Evolutionary conservation across 2,329 filamentous ascomycete species (phyloP), one percentile per base, ranked within the genome.

Genomic region (Aspergillus transmontanensis): DNA sequence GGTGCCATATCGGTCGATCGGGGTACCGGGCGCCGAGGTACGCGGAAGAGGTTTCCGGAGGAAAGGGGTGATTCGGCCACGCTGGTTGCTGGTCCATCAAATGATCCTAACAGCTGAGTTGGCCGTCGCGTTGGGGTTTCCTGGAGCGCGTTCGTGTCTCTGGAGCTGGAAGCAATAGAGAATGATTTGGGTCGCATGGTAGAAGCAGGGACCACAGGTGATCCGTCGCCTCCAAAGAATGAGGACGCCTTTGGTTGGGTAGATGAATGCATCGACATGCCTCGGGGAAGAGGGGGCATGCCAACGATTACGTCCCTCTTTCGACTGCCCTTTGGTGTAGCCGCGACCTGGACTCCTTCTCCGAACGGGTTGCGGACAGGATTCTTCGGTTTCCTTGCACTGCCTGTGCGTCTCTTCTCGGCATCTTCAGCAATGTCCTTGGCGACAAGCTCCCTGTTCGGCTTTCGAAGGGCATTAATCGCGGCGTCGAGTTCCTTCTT

Each of bases 401-500:
- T 73, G 41, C 72, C 67, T n/a, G 57, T 71, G 7, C 72, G 64
- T 46, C 78, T 73, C 62, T 78, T 78, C 32, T 76, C 77, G 6
- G 75, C 76, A 58, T 79, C 77, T 12, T 83, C 76, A 10, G 78
- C 81, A 54, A 82, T 76, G 53, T 82, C 79, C 59, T 77, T 78
- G 19, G 80, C 78, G 14, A 81, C 80, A 5, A 82, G 74, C 39
- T 78, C 75, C 57, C 82, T 74, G 65, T 83, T 83, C 5, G 82
- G 82, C 62, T 81, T 82, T 54, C 80, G 78, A 5, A 84, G 70
- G 0, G 80, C 76, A 28, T 76, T 71, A 63, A 84, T 84, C 32
- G 82, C 82, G 30, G 79, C 80, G 63, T 82, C 80, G 11, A 84
- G 74, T 64, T 84, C 81, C 63, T 76, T 80, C 71, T 82, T 82